phyloP scores from a whole-genome alignment of 225 moss, liverwort and hornwort genomes.

The Pseudoscleropodium purum region DNA sequence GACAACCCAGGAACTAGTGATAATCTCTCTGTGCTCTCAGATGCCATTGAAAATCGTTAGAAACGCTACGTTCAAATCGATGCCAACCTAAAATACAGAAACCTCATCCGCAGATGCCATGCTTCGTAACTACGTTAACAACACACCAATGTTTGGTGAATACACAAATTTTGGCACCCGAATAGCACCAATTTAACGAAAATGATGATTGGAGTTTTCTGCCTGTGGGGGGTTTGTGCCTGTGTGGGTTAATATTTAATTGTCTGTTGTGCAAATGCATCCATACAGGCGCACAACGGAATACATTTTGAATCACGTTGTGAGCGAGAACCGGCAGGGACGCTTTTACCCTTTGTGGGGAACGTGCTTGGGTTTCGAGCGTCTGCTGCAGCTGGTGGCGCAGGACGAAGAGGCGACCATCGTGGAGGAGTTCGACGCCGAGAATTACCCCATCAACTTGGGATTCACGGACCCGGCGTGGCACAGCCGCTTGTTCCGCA shows the following conservation, averaged over 20 bases:
- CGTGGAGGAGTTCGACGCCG: conserved; percentile 43
- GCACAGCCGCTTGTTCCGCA: conserved; percentile 34
- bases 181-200: neutral
- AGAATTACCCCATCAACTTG: conserved; percentile 52
- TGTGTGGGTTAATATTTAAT: neutral
- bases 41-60: neutral
- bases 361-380: conserved; percentile 62
- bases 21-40: neutral
- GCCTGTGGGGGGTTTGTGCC: neutral
- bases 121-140: neutral
- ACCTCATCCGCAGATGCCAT: neutral
- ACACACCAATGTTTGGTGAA: neutral
- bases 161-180: neutral
- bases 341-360: conserved; percentile 60
- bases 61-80: neutral
- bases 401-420: neutral
- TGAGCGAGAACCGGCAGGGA: conserved; percentile 22
- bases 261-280: neutral
- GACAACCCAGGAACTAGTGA: neutral
- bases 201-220: neutral
- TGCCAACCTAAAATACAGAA: neutral
- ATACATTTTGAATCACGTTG: conserved; percentile 25
- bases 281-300: conserved; percentile 29
- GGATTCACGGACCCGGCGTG: conserved; percentile 36
- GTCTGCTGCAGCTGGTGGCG: conserved; percentile 44